Evolutionary conservation across 2,329 filamentous ascomycete species (phyloP).

Genomic region (Cladosporium austrohemisphaericum): DNA sequence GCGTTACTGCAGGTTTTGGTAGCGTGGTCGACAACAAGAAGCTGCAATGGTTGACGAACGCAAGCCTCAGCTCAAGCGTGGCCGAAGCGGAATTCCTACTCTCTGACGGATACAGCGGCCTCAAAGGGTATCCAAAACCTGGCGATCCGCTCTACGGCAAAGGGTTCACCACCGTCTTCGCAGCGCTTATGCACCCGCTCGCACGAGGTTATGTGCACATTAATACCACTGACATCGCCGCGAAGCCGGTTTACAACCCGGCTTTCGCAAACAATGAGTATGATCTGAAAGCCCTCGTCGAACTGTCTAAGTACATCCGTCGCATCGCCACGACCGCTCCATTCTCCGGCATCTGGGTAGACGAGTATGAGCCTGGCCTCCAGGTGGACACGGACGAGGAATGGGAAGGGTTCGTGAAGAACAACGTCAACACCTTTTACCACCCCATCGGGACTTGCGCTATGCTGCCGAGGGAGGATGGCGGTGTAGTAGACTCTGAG

Average conservation of each 20-base stretch:
- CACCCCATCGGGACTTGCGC: constrained; percentile 20
- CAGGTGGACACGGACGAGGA: constrained; percentile 18
- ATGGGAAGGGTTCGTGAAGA: constrained; percentile 22
- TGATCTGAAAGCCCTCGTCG: constrained; percentile 24
- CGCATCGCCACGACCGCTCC: constrained; percentile 40
- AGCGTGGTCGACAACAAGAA: too few species aligned
- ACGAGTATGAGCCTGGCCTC: constrained; percentile 22
- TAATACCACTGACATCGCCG: constrained; percentile 19
- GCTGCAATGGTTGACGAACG: too few species aligned
- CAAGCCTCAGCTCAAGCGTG: too few species aligned
- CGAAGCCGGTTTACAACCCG: constrained; percentile 26
- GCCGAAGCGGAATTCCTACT: too few species aligned
- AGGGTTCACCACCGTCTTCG: too few species aligned
- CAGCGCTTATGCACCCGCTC: too few species aligned
- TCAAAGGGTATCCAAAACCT: too few species aligned
- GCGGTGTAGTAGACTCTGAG: constrained; percentile 25
- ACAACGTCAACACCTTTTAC: constrained; percentile 23
- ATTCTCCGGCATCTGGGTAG: constrained; percentile 31
- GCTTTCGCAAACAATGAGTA: constrained; percentile 25
- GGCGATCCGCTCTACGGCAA: too few species aligned
- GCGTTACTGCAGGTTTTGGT: too few species aligned
- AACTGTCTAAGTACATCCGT: constrained; percentile 31
- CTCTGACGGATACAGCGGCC: too few species aligned
- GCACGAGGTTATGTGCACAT: constrained; percentile 43
- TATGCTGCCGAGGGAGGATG: constrained; percentile 18